Evolutionary conservation across 2,329 filamentous ascomycete genomes (phyloP).

Genomic region (Pyrenochaeta sp.): DNA sequence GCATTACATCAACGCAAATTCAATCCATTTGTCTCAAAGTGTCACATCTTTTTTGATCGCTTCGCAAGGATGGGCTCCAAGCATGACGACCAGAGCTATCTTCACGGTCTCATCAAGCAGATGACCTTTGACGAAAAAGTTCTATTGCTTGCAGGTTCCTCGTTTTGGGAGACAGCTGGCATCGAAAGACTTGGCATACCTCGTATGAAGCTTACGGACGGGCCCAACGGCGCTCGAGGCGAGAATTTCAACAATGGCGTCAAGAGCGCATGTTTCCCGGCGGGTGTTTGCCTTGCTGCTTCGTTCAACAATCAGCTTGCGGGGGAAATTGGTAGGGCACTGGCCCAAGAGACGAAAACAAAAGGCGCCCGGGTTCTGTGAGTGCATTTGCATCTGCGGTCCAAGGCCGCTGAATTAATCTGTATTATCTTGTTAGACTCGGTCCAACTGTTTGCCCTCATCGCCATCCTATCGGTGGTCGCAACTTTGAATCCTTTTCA

Average conservation of each 20-base stretch:
- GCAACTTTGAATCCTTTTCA: constrained; percentile 18
- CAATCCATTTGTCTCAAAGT: no score
- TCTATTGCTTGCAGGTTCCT: no score
- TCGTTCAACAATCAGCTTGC: constrained; percentile 36
- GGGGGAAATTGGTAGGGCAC: constrained; percentile 29
- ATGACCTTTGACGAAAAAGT: no score
- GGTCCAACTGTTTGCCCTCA: constrained; percentile 40
- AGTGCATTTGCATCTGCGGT: no score
- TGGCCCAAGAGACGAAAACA: constrained; percentile 34
- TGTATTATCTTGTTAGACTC: no score
- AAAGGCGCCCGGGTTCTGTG: constrained; percentile 15
- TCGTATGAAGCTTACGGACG: constrained; percentile 63
- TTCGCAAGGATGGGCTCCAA: no score
- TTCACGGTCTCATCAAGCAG: no score
- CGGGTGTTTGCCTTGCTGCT: constrained; percentile 69
- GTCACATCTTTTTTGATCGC: no score
- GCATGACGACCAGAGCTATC: no score
- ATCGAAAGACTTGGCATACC: constrained; percentile 14
- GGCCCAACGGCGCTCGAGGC: constrained; percentile 71
- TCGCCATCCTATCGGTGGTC: constrained; percentile 15
- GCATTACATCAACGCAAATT: no score
- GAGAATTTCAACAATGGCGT: constrained; percentile 68
- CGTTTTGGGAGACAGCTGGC: constrained; percentile 19
- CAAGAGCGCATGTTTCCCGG: constrained; percentile 76
- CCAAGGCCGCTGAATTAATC: no score